A percentile compares a stretch with the other conserved stretches of the same genome.
These are phyloP conservation scores for Artemisia tridentata DNA, from an alignment of 129 eudicot genomes.

Conservation along the genomic window DNA sequence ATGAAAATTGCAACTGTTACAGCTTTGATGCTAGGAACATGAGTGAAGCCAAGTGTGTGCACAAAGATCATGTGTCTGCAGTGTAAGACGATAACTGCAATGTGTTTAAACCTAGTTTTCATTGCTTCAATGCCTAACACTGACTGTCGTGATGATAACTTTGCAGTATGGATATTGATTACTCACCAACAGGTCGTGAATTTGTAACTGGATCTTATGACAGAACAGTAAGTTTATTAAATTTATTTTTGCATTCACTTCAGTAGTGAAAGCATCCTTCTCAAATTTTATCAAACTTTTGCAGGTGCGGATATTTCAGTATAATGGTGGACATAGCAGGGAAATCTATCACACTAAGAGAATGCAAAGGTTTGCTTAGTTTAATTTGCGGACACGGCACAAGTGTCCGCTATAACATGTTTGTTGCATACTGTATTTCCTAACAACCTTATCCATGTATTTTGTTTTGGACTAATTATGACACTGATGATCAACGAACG, in stretches of 20 bases:
- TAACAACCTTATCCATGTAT: too few relatives aligned
- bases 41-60: slow-evolving; percentile 82
- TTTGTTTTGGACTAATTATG: not conserved
- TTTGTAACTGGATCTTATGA: slow-evolving; percentile 98
- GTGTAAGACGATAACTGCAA: slow-evolving; percentile 62
- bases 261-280: not conserved
- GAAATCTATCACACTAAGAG: slow-evolving; percentile 97
- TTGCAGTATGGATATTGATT: slow-evolving; percentile 94
- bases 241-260: not conserved
- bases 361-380: slow-evolving; percentile 77
- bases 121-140: not conserved
- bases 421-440: too few relatives aligned
- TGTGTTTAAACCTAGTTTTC: not conserved
- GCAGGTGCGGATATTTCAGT: slow-evolving; percentile 83
- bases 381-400: not conserved
- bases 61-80: slow-evolving; percentile 94
- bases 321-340: slow-evolving; percentile 98
- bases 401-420: not conserved
- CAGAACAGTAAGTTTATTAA: slow-evolving; percentile 66
- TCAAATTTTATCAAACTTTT: not conserved
- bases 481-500: not conserved
- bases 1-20: slow-evolving; percentile 89
- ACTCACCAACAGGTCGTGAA: slow-evolving; percentile 98
- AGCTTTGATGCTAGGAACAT: slow-evolving; percentile 83
- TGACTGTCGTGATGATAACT: slow-evolving; percentile 2